A percentile compares a stretch with the other conserved stretches of the same genome.
Evolutionary conservation across 768 basidiomycete species (phyloP).

Genomic region (Leccinum boreale): DNA sequence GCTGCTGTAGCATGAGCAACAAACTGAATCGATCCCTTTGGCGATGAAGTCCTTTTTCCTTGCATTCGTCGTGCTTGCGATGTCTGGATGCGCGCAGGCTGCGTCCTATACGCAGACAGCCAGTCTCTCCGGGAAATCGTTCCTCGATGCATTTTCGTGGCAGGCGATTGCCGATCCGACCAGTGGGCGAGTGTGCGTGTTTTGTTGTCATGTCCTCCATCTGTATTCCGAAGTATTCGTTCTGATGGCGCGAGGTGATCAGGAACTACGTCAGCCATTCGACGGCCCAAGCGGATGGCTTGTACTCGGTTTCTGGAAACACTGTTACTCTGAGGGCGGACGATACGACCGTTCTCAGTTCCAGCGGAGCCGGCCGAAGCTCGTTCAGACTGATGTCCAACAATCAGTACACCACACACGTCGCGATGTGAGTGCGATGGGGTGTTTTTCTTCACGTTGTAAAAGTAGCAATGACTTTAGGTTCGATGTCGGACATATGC

Average conservation of each 20-base stretch:
- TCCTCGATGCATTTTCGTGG: constrained; percentile 37
- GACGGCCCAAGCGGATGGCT: constrained; percentile 50
- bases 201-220: not conserved
- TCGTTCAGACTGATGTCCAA: constrained; percentile 36
- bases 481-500: constrained; percentile 38
- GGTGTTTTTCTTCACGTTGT: not conserved
- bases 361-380: constrained; percentile 33
- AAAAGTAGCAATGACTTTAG: not conserved
- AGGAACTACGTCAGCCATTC: constrained; percentile 44
- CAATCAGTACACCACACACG: constrained; percentile 30
- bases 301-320: constrained; percentile 54
- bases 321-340: constrained; percentile 33
- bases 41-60: constrained; percentile 4
- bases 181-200: constrained; percentile 31
- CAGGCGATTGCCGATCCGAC: constrained; percentile 34
- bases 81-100: constrained; percentile 22
- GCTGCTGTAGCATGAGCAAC: not conserved
- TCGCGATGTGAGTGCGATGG: constrained; percentile 27
- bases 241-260: not conserved
- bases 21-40: not conserved
- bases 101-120: constrained; percentile 45
- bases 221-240: not conserved
- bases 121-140: constrained; percentile 48
- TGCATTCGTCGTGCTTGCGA: constrained; percentile 6
- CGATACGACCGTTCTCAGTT: constrained; percentile 26